Base-by-base conservation (phyloP, 2,329 filamentous ascomycete genomes). In the Aspergillus fumigatus region DNA sequence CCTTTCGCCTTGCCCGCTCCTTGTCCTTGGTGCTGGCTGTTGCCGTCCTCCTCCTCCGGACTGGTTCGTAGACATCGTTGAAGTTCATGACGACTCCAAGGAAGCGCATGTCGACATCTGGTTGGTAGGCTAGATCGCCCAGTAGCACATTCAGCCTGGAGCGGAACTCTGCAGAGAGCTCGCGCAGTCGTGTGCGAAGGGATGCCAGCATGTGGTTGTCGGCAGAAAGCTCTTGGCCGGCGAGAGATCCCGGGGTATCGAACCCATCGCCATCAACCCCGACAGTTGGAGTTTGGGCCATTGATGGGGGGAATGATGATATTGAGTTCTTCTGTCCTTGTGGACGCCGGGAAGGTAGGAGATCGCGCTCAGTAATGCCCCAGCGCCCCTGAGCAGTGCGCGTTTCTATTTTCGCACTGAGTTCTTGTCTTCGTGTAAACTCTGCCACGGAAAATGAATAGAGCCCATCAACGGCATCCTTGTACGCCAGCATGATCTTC, bases 61-160 rank as follows among this genome's bases (percentile, higher is more conserved):
- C 84, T 14, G 90, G 89, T 74, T 90, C 84, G 74, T 97, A 97
- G 26, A 96, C 89, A 71, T 97, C 93, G 75, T 99, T 99, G 75
- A 97, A 99, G 76, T 97, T 99, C 91, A 99, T 97, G 43, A 94
- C 90, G 49, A 97, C 92, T 41, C 91, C 94, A 63, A 99, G 77
- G 79, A 97, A 97, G 54, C 93, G 83, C 86, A 99, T 90, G 73
- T 99, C 94, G 52, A 92, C 87, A 72, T 99, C 94, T 0, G 92
- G 88, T 75, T 97, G 93, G 75, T 95, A 93, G 8, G 91, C 89
- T 61, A 99, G 74, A 72, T 99, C 95, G 14, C 94, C 92, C 3
- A 99, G 79, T 54, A 99, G 77, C 43, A 92, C 80, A 71, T 91
- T 91, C 50, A 97, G 82, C 27, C 89, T 84, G 1, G 83, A 82